A percentile compares a stretch with the other conserved stretches of the same genome.
Conservation (phyloP, 345 rosid species). For the Syzygium aromaticum region DNA sequence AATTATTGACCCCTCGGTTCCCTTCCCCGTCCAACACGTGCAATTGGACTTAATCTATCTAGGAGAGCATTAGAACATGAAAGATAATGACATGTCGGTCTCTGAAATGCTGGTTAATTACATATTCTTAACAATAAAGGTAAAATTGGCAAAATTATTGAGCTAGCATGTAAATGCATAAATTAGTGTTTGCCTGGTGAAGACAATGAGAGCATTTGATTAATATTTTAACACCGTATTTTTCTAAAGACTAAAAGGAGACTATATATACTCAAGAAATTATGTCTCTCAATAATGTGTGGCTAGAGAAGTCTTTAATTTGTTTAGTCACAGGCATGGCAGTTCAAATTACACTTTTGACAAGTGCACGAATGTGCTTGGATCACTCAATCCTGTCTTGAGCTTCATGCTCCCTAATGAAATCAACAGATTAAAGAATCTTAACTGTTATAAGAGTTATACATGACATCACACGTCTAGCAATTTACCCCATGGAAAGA, state of each 20-base stretch:
- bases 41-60: neutral
- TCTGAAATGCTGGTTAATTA: neutral
- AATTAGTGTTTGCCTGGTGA: too few relatives aligned
- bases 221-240: too few relatives aligned
- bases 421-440: neutral
- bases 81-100: neutral
- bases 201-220: neutral
- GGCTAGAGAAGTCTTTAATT: neutral
- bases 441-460: neutral
- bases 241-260: neutral
- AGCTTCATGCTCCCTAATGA: neutral
- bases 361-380: accelerated
- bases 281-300: too few relatives aligned
- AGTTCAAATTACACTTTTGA: neutral
- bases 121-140: too few relatives aligned
- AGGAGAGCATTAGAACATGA: neutral
- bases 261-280: too few relatives aligned
- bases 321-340: neutral
- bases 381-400: neutral
- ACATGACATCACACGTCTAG: neutral
- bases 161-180: neutral
- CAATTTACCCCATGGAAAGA: neutral
- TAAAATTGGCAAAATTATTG: too few relatives aligned
- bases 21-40: neutral
- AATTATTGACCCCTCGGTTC: neutral